Conservation (phyloP, 2,329 filamentous ascomycete species). For the Cercospora janseana region DNA sequence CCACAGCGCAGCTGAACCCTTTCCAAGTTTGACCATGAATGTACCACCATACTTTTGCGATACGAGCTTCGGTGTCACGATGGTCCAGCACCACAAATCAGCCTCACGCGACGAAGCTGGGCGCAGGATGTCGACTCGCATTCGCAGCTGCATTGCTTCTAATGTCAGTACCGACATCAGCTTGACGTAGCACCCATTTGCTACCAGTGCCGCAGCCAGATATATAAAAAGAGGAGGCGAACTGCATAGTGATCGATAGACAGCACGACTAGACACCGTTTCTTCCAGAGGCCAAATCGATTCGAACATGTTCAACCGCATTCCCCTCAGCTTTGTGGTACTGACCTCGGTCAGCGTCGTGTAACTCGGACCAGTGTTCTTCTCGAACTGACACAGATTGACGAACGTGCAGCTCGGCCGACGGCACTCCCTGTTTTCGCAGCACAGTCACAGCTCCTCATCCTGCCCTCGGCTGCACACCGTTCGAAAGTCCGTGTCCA, state of each 20-base stretch:
- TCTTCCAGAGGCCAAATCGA: too few relatives aligned
- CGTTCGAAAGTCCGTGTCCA: constrained; percentile 14
- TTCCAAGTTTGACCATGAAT: background rate
- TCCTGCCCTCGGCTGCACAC: constrained; percentile 14
- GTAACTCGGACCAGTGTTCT: background rate
- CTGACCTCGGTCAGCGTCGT: background rate
- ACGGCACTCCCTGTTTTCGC: constrained; percentile 14
- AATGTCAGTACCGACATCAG: background rate
- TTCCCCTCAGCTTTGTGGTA: background rate
- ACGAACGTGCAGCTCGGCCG: background rate
- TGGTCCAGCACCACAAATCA: background rate
- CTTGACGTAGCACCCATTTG: background rate
- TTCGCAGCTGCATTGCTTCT: background rate
- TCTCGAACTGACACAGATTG: background rate
- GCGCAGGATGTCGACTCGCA: background rate
- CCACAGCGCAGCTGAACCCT: constrained; percentile 6
- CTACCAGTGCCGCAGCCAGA: background rate
- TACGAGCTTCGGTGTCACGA: constrained; percentile 3
- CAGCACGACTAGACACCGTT: too few relatives aligned
- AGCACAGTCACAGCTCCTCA: constrained; percentile 16
- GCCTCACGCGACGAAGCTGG: background rate
- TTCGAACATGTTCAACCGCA: background rate
- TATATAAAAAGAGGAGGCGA: too few relatives aligned
- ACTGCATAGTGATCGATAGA: too few relatives aligned
- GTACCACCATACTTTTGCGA: background rate